Base-by-base conservation (phyloP, 495 filamentous ascomycete species). In the Penicillium crystallinum region DNA sequence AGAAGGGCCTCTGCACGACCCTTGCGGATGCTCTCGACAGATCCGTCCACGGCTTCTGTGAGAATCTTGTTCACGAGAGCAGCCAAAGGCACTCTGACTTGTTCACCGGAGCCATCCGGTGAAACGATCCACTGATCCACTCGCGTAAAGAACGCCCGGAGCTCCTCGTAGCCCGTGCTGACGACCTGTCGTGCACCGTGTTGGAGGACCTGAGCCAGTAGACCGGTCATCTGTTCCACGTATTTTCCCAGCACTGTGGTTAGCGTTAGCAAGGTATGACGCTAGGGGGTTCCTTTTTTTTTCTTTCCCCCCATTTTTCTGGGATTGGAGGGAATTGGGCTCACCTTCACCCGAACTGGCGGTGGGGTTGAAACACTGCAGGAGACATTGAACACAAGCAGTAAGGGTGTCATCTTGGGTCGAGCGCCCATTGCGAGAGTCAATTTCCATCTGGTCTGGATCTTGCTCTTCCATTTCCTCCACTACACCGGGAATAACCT, bases 391-490 rank as follows among this genome's bases (percentile, higher is more conserved):
- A 11, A 73, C 59, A 59, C 75, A 66, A 27, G 77, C 74, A 34
- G 74, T 74, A 48, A 80, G 64, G 23, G 72, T 80, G 38, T 73
- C 59, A 9, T 69, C 69, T 31, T 58, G 58, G 27, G 42, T 59
- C 35, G 68, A 63, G 37, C 68, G 58, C 27, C 69, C 72, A 43
- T 63, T 70, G 22, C 65, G 67, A 11, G 73, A 72, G 49, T 87
- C 83, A 25, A 83, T 65, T 34, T 91, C 88, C 89, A 91, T 93
- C 33, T 72, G 75, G 52, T 85, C 81, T 12, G 69, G 77, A 50
- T 82, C 78, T 33, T 78, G 73, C 11, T 76, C 49, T n/a, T 44
- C n/a, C 12, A 75, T 61, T 30, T 87, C 76, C 46, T 81, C 78
- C 34, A 91, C 57, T 36, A 83, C 73, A 9, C 72, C 68, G 21